phyloP scores from a whole-genome alignment of 768 basidiomycete species.

The Rhodotorula paludigena region DNA sequence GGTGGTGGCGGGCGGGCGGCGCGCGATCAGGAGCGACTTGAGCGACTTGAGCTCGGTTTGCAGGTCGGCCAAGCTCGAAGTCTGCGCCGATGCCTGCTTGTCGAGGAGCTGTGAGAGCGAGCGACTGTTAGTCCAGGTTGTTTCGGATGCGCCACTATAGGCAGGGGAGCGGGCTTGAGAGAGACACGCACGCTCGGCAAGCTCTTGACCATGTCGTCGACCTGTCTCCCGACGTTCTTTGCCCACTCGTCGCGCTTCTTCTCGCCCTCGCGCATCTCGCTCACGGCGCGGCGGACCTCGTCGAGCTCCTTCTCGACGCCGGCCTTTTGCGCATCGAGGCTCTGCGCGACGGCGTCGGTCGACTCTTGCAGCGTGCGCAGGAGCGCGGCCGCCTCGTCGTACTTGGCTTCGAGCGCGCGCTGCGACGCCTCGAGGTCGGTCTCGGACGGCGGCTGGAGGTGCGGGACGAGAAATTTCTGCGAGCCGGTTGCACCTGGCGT shows the following conservation, averaged over 20 bases:
- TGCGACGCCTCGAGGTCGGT: conserved; percentile 87
- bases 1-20: conserved; percentile 13
- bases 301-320: conserved; percentile 66
- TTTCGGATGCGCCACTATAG: no score
- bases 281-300: conserved; percentile 67
- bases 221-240: conserved; percentile 84
- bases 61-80: conserved; percentile 73
- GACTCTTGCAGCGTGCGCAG: conserved; percentile 74
- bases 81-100: conserved; percentile 79
- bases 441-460: conserved; percentile 77
- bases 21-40: conserved; percentile 64
- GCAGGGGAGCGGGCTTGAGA: conserved; percentile 7
- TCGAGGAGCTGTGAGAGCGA: conserved; percentile 71
- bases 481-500: not conserved
- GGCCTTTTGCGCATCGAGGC: conserved; percentile 70
- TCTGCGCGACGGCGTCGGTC: conserved; percentile 64
- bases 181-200: conserved; percentile 69
- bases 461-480: conserved; percentile 85
- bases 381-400: conserved; percentile 77
- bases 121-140: no score
- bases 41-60: conserved; percentile 92
- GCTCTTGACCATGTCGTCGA: conserved; percentile 82
- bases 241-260: conserved; percentile 65
- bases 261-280: conserved; percentile 73
- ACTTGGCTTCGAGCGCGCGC: conserved; percentile 76